Base-by-base conservation (phyloP, 2,329 filamentous ascomycete species). In the Colletotrichum sp. region DNA sequence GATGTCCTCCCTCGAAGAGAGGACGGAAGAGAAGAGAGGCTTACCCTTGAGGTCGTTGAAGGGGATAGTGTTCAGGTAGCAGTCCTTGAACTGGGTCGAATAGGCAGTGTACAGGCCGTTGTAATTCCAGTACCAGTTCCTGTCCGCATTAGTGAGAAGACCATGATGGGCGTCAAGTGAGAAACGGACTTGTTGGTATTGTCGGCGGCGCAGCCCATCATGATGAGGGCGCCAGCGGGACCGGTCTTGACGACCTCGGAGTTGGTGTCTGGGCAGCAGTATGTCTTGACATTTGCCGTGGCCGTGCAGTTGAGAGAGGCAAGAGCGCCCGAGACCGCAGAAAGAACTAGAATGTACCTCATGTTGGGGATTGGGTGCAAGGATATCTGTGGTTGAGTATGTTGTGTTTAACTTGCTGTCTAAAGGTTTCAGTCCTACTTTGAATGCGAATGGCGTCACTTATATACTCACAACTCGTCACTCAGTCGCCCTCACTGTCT, bases 41-140 rank as follows among this genome's bases (percentile, higher is more conserved):
- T 26, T 59, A 77, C 74, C 73, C 32, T 77, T 73, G 48, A 77
- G 69, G 39, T 77, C 74, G 61, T 74, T 75, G 69, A 73, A 73
- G 12, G 65, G 65, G 43, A 72, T 77, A 36, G 65, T 76, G 59
- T 71, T 73, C 52, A 76, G 73, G 36, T 71, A 67, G 70, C 76
- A 77, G n/a, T 77, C 70, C 32, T 69, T 76, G 65, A 76, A 67
- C n/a, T 77, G 59, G n/a, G 69, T 73, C 15, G 68, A 77, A 63
- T 73, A 77, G 9, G 76, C 36, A 4, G 74, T 76, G 74, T 77
- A 77, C 26, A 77, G 74, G 26, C 76, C 76, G 67, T 77, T 77
- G 61, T 76, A 77, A 70, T 77, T 76, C 76, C 76, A 77, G 63
- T 76, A 76, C 73, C 73, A 77, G 52, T 72, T 71, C 36, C 76